These are phyloP conservation scores for Ogataea polymorpha DNA, from an alignment of 805 yeast species.

Conservation along the genomic window DNA sequence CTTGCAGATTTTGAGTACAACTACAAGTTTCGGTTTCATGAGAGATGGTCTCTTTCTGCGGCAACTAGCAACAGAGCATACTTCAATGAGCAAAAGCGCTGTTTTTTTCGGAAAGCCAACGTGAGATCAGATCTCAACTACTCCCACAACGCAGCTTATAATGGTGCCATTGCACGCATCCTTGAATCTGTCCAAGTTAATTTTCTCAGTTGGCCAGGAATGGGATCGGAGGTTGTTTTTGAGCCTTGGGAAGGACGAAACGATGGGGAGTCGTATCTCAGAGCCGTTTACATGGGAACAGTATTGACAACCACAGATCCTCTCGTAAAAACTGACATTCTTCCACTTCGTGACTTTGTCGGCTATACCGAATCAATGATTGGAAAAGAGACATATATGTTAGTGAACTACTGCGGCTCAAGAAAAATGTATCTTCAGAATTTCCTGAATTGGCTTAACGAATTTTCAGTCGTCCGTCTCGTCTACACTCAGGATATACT, in stretches of 20 bases:
- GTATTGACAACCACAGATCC: slow-evolving; percentile 19
- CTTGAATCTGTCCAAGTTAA: slow-evolving; percentile 36
- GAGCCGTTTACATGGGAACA: slow-evolving; percentile 38
- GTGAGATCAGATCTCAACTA: slow-evolving; percentile 32
- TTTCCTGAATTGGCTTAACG: not conserved
- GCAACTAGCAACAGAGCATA: slow-evolving; percentile 36
- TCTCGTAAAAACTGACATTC: slow-evolving; percentile 19
- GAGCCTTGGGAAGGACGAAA: slow-evolving; percentile 34
- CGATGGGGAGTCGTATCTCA: slow-evolving; percentile 27
- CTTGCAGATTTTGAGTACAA: slow-evolving; percentile 45
- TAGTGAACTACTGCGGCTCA: slow-evolving; percentile 12
- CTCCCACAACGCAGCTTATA: slow-evolving; percentile 42
- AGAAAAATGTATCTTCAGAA: no score
- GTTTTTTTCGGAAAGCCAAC: slow-evolving; percentile 27
- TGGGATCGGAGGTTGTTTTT: slow-evolving; percentile 43
- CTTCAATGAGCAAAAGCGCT: slow-evolving; percentile 35
- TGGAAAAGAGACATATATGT: slow-evolving; percentile 16
- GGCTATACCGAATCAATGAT: slow-evolving; percentile 18
- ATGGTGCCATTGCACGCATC: slow-evolving; percentile 36
- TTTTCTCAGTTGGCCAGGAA: slow-evolving; percentile 44
- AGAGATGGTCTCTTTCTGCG: slow-evolving; percentile 36
- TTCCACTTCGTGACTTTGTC: slow-evolving; percentile 15
- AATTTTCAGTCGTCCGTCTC: slow-evolving; percentile 6
- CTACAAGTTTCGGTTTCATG: slow-evolving; percentile 34
- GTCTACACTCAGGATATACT: slow-evolving; percentile 46